These are phyloP conservation scores for Penicillium cinerascens DNA, from an alignment of 495 filamentous ascomycete genomes.

Conservation along the genomic window DNA sequence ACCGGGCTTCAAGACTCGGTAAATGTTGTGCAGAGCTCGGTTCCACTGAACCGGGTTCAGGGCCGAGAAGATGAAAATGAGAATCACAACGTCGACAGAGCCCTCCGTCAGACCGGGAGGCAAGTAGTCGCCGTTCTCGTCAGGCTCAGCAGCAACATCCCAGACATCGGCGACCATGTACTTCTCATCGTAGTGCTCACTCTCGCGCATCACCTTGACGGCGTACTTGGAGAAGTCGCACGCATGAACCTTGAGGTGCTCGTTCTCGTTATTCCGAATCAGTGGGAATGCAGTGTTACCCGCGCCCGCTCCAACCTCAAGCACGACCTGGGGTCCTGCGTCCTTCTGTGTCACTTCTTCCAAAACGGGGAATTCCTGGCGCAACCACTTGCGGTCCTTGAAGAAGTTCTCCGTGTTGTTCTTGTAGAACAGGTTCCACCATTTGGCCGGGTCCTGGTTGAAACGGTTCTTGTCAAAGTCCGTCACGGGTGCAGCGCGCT, in stretches of 20 bases:
- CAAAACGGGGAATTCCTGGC: slow-evolving; percentile 89
- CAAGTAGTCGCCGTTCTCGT: slow-evolving; percentile 39
- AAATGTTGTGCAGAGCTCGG: slow-evolving; percentile 75
- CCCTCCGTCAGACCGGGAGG: slow-evolving; percentile 72
- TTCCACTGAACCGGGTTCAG: slow-evolving; percentile 81
- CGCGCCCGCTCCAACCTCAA: slow-evolving; percentile 93
- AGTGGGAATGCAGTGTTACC: slow-evolving; percentile 96
- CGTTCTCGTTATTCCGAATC: slow-evolving; percentile 74
- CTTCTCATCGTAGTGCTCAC: slow-evolving; percentile 60
- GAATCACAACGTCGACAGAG: slow-evolving; percentile 81
- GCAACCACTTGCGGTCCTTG: slow-evolving; percentile 96
- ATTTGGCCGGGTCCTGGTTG: slow-evolving; percentile 84
- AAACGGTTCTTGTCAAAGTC: slow-evolving; percentile 85
- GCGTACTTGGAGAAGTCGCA: slow-evolving; percentile 92
- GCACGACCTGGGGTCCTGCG: slow-evolving; percentile 58
- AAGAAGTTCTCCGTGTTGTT: slow-evolving; percentile 96
- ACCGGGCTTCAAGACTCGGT: slow-evolving; percentile 77
- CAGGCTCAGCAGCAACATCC: slow-evolving; percentile 67
- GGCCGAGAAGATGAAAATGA: slow-evolving; percentile 97
- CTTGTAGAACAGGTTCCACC: slow-evolving; percentile 96
- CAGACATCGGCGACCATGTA: slow-evolving; percentile 84
- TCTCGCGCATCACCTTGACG: slow-evolving; percentile 78
- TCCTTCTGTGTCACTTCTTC: slow-evolving; percentile 60
- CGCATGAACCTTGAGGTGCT: slow-evolving; percentile 73
- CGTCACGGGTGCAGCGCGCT: slow-evolving; percentile 76